These are phyloP conservation scores for Cucurbitaria berberidis DNA, from an alignment of 2,329 filamentous ascomycete species.

Conservation along the genomic window DNA sequence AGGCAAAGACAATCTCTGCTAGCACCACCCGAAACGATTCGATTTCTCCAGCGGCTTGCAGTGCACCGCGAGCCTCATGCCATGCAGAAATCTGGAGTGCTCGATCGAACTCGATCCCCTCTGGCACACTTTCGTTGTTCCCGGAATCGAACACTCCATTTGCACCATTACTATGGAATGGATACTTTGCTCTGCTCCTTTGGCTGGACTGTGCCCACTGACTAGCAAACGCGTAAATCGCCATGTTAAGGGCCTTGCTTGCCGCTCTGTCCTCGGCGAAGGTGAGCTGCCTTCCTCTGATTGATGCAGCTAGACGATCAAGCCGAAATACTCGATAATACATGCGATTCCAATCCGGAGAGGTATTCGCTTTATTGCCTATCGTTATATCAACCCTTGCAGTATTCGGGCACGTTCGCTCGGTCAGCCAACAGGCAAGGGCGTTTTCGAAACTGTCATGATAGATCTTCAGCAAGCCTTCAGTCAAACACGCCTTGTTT, in stretches of 20 bases:
- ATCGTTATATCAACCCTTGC: conserved; percentile 34
- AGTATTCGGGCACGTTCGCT: conserved; percentile 60
- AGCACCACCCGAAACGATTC: conserved; percentile 55
- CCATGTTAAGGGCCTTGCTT: conserved; percentile 55
- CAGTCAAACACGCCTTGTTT: conserved; percentile 51
- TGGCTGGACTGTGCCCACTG: conserved; percentile 53
- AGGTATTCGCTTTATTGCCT: conserved; percentile 42
- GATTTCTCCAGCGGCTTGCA: conserved; percentile 49
- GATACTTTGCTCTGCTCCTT: conserved; percentile 37
- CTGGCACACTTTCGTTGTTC: not conserved
- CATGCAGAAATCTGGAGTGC: conserved; percentile 50
- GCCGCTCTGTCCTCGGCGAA: conserved; percentile 53
- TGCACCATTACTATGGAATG: conserved; percentile 26
- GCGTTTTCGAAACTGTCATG: conserved; percentile 62
- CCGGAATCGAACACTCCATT: conserved; percentile 17
- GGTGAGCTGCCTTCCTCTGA: conserved; percentile 52
- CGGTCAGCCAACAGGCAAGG: conserved; percentile 61
- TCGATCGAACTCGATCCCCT: conserved; percentile 41
- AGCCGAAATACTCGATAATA: conserved; percentile 58
- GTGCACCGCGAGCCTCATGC: conserved; percentile 51
- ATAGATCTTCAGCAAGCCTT: conserved; percentile 57
- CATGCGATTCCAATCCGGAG: conserved; percentile 57
- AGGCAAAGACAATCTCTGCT: conserved; percentile 55
- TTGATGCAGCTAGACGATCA: conserved; percentile 52
- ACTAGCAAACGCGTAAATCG: conserved; percentile 61